These are phyloP conservation scores for Mycena olivaceomarginata DNA, from an alignment of 768 basidiomycete genomes.

Conservation along the genomic window DNA sequence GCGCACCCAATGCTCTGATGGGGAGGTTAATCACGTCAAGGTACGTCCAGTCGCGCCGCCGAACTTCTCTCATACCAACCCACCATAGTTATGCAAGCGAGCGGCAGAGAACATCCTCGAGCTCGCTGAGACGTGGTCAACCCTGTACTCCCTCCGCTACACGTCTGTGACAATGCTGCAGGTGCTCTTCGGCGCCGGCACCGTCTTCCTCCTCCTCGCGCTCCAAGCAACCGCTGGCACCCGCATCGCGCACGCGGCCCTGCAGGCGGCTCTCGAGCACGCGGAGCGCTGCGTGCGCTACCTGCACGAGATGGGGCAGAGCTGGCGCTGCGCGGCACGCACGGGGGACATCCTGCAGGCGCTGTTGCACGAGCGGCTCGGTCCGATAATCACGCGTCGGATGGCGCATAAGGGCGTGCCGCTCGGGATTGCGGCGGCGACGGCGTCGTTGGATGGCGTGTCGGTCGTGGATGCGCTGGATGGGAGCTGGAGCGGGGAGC, in stretches of 20 bases:
- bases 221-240: constrained; percentile 51
- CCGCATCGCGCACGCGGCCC: constrained; percentile 34
- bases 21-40: constrained; percentile 35
- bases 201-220: constrained; percentile 59
- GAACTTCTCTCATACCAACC: too few relatives aligned
- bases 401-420: constrained; percentile 12
- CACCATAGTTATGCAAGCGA: constrained; percentile 39
- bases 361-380: constrained; percentile 19
- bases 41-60: too few relatives aligned
- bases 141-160: constrained; percentile 59
- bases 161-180: constrained; percentile 59
- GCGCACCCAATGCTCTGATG: constrained; percentile 12
- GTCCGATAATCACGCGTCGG: constrained; percentile 32
- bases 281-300: constrained; percentile 34
- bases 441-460: too few relatives aligned
- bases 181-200: constrained; percentile 61
- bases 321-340: constrained; percentile 27
- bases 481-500: too few relatives aligned
- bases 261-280: constrained; percentile 35
- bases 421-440: neutral
- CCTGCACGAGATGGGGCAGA: constrained; percentile 24
- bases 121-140: constrained; percentile 55
- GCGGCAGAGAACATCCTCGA: constrained; percentile 39
- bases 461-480: too few relatives aligned
- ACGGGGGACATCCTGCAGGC: constrained; percentile 23